Conservation (phyloP, 2,329 filamentous ascomycete species). For the Ophiocordyceps camponoti-saundersi region DNA sequence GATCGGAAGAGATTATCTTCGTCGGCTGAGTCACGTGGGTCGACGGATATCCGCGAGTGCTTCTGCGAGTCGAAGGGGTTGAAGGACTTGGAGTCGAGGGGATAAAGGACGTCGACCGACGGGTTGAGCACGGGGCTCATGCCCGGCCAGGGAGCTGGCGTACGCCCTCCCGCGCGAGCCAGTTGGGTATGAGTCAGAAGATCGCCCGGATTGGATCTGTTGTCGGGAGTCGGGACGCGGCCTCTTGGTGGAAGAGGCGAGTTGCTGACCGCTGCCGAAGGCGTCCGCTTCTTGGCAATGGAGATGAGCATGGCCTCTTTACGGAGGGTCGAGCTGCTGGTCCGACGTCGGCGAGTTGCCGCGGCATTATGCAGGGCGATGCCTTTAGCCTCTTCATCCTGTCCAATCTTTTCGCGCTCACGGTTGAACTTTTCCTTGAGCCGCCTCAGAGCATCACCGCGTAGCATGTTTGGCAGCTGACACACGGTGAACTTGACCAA, state of each 20-base stretch:
- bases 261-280: slow-evolving; percentile 23
- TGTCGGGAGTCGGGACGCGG: slow-evolving; percentile 18
- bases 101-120: slow-evolving; percentile 22
- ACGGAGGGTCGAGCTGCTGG: slow-evolving; percentile 56
- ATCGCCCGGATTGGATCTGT: slow-evolving; percentile 54
- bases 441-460: slow-evolving; percentile 65
- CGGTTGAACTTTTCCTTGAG: slow-evolving; percentile 85
- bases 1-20: slow-evolving; percentile 81
- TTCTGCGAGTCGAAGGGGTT: slow-evolving; percentile 39
- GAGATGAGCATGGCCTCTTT: slow-evolving; percentile 68
- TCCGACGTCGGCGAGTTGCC: slow-evolving; percentile 47
- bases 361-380: slow-evolving; percentile 83
- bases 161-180: slow-evolving; percentile 40
- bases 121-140: slow-evolving; percentile 5
- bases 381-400: slow-evolving; percentile 68
- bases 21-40: slow-evolving; percentile 66
- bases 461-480: slow-evolving; percentile 78
- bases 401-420: slow-evolving; percentile 66
- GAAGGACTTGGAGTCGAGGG: slow-evolving; percentile 31
- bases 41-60: slow-evolving; percentile 31
- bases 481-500: slow-evolving; percentile 89
- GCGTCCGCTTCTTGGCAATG: slow-evolving; percentile 29
- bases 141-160: slow-evolving; percentile 6
- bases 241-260: slow-evolving; percentile 23
- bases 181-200: slow-evolving; percentile 63